Base-by-base conservation (phyloP, 805 yeast genomes). In the Candida insectorum region DNA sequence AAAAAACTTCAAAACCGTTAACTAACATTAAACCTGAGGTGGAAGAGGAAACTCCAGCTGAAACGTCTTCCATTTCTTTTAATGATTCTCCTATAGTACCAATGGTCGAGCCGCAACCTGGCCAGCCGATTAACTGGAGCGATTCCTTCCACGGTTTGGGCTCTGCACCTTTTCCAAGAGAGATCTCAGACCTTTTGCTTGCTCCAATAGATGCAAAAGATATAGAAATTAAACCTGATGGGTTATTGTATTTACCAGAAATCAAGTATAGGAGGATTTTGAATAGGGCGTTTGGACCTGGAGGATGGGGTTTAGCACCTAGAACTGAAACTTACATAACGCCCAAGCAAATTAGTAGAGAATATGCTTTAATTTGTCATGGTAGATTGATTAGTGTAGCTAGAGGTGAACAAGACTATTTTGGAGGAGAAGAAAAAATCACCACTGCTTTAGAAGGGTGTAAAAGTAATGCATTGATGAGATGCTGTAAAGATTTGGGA, bases 241-340 rank as follows among this genome's bases (percentile, higher is more conserved):
- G 97, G 11, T 65, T 93, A 31, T 58, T 93, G 6, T 93, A 86
- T 50, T 65, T 93, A 28, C 98, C 98, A 0, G 98, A 93, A 56
- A 93, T 93, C 61, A 91, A 91, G 55, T 93, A 93, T 55, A 75
- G 98, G 44, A 73, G 98, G 28, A 81, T 89, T 15, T 61, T 93
- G 45, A 91, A 91, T 60, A 71, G 71, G 24, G 94, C 97, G 0
- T 91, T 93, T 66, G 98, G 98, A 3, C 96, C 98, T 5, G 98
- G 98, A 17, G 97, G 95, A 2, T 93, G 98, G 98, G 97, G 97
- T 1, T 66, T 93, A 36, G 96, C 94, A 1, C 97, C 98, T 8
- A 68, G 98, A 36, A 79, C 95, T 0, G 91, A 85, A 44, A 83
- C 95, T 1, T 65, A 77, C 33, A 77, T 93, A 20, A 82, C 95